Evolutionary conservation across 2,329 filamentous ascomycete genomes (phyloP).

Genomic region (Colletotrichum sp.): DNA sequence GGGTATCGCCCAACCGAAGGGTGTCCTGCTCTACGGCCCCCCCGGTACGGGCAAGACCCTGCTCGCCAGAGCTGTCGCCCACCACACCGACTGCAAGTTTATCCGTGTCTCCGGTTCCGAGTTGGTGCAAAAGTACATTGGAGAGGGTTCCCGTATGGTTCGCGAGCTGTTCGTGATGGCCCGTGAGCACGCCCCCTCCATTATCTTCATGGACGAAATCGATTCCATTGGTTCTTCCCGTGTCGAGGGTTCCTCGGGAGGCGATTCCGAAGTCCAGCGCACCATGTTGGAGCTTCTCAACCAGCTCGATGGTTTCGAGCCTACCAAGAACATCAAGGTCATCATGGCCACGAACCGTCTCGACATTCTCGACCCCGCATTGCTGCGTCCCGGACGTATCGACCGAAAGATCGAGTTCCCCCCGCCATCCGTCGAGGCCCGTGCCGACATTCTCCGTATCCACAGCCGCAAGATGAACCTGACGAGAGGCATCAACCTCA

Average conservation of each 20-base stretch:
- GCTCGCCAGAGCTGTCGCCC: slow-evolving; percentile 91
- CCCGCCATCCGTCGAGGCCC: slow-evolving; percentile 92
- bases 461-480: slow-evolving; percentile 99
- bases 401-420: slow-evolving; percentile 99
- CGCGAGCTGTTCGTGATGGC: slow-evolving; percentile 99
- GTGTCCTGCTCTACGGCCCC: slow-evolving; percentile 93
- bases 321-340: slow-evolving; percentile 99
- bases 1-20: slow-evolving; percentile 97
- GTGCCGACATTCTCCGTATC: slow-evolving; percentile 96
- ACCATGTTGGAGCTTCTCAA: slow-evolving; percentile 99
- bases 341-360: slow-evolving; percentile 99
- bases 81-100: slow-evolving; percentile 99
- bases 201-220: slow-evolving; percentile 99
- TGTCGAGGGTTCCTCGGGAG: slow-evolving; percentile 93
- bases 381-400: slow-evolving; percentile 95
- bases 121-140: slow-evolving; percentile 98
- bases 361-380: slow-evolving; percentile 93
- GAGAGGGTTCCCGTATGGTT: slow-evolving; percentile 97
- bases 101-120: slow-evolving; percentile 97
- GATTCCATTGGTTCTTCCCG: slow-evolving; percentile 97
- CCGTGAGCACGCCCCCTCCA: slow-evolving; percentile 94
- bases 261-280: slow-evolving; percentile 96
- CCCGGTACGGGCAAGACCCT: slow-evolving; percentile 98
- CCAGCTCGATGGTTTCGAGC: slow-evolving; percentile 98
- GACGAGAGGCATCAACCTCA: slow-evolving; percentile 95